A percentile compares a stretch with the other conserved stretches of the same genome.
These are phyloP conservation scores for Suhomyces xylopsoci DNA, from an alignment of 805 yeast species.

Conservation along the genomic window DNA sequence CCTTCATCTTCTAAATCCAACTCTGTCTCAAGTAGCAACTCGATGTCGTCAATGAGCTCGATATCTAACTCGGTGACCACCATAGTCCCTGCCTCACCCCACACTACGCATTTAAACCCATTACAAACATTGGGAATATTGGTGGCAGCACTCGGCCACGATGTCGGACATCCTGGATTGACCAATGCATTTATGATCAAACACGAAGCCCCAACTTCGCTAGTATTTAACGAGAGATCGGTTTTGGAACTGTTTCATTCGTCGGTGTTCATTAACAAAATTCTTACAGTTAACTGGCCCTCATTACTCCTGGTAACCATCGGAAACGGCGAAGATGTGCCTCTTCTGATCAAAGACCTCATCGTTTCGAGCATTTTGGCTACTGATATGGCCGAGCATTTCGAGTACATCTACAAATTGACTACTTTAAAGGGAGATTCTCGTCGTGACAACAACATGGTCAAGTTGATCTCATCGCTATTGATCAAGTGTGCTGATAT, in stretches of 20 bases:
- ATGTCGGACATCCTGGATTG: constrained; percentile 95
- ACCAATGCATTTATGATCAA: constrained; percentile 69
- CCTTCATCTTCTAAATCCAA: not conserved
- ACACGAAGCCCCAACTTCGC: constrained; percentile 60
- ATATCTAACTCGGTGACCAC: not conserved
- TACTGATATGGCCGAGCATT: constrained; percentile 93
- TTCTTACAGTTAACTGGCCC: constrained; percentile 39
- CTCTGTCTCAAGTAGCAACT: not conserved
- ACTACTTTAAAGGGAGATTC: constrained; percentile 20
- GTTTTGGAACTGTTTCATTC: constrained; percentile 83
- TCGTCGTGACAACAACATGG: constrained; percentile 17
- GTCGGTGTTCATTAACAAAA: constrained; percentile 51
- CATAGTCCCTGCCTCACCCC: not conserved
- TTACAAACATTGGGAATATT: constrained; percentile 58
- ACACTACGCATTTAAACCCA: constrained; percentile 24
- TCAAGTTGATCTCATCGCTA: constrained; percentile 55
- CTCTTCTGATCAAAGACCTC: constrained; percentile 23
- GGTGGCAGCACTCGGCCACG: constrained; percentile 90
- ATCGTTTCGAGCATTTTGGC: constrained; percentile 40
- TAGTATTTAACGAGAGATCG: constrained; percentile 58
- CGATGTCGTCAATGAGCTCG: not conserved
- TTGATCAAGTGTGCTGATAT: constrained; percentile 94
- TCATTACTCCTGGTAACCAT: constrained; percentile 38
- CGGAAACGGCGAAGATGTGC: constrained; percentile 13
- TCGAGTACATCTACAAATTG: constrained; percentile 60